Percentiles rank a stretch among this genome's conserved stretches.
These are phyloP conservation scores for Nitzschia putrida DNA, from an alignment of 108 stramenopile species.

Conservation along the genomic window DNA sequence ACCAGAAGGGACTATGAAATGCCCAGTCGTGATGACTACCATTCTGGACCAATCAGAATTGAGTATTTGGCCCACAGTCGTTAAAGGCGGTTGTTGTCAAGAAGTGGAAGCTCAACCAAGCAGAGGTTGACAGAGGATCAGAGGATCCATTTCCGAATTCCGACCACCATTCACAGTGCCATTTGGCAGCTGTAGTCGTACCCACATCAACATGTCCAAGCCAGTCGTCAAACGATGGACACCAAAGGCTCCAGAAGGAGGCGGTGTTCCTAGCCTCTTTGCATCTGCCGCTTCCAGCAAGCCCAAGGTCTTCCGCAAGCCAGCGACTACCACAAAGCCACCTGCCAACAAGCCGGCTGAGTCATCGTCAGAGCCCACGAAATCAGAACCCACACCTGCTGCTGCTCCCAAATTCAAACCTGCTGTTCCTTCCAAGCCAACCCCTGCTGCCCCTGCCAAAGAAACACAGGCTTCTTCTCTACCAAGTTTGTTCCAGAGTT, in stretches of 20 bases:
- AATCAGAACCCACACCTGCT: background rate
- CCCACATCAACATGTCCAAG: background rate
- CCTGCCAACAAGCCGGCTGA: background rate
- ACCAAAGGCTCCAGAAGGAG: slow-evolving; percentile 14
- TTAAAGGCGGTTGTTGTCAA: no score
- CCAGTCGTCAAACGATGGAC: slow-evolving; percentile 16
- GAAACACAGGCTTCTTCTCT: background rate
- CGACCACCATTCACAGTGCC: no score
- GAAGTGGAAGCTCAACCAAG: no score
- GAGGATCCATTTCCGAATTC: no score
- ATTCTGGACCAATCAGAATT: no score
- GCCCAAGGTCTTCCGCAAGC: background rate
- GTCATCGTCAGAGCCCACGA: background rate
- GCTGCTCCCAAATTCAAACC: background rate
- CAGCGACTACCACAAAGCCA: background rate
- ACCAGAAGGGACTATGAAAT: no score
- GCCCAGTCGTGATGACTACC: no score
- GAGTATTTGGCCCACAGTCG: no score
- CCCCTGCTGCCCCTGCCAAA: background rate
- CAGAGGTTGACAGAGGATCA: no score
- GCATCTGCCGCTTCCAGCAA: background rate
- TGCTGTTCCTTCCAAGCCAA: background rate
- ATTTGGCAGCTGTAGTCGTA: no score
- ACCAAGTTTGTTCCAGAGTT: background rate
- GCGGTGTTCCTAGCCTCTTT: slow-evolving; percentile 16